Evolutionary conservation across 805 yeast genomes (phyloP).

Genomic region (Candida alai): DNA sequence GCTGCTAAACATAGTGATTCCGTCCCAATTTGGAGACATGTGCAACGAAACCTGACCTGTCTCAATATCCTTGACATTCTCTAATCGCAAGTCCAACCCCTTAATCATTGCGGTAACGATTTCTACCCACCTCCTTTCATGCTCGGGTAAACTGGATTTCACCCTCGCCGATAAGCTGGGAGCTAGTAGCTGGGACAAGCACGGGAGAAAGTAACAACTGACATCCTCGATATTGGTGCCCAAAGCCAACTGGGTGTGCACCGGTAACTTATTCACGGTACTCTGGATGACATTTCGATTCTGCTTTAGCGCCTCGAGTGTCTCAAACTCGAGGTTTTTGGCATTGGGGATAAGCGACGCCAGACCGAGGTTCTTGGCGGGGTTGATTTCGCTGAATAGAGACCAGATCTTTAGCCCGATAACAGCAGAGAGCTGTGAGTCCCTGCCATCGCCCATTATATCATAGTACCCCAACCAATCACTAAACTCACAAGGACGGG

Average conservation of each 20-base stretch:
- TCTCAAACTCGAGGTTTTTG: slow-evolving; percentile 33
- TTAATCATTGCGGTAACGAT: slow-evolving; percentile 36
- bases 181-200: slow-evolving; percentile 25
- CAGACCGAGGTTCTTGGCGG: slow-evolving; percentile 13
- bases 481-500: slow-evolving; percentile 55
- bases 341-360: slow-evolving; percentile 28
- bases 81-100: slow-evolving; percentile 39
- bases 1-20: slow-evolving; percentile 23
- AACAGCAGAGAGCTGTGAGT: slow-evolving; percentile 50
- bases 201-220: slow-evolving; percentile 32
- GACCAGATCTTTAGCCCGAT: slow-evolving; percentile 61
- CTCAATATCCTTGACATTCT: slow-evolving; percentile 30
- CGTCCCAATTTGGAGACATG: slow-evolving; percentile 34
- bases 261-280: slow-evolving; percentile 26
- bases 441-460: slow-evolving; percentile 30
- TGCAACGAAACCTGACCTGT: slow-evolving; percentile 25
- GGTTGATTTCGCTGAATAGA: slow-evolving; percentile 59
- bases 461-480: slow-evolving; percentile 82
- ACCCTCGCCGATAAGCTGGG: slow-evolving; percentile 24
- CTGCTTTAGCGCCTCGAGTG: slow-evolving; percentile 33
- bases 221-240: slow-evolving; percentile 23
- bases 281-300: slow-evolving; percentile 30
- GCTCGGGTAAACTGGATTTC: slow-evolving; percentile 21
- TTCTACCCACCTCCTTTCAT: slow-evolving; percentile 30
- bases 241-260: slow-evolving; percentile 23